Base-by-base conservation (phyloP, 2,329 filamentous ascomycete genomes). In the Sclerotinia subarctica region DNA sequence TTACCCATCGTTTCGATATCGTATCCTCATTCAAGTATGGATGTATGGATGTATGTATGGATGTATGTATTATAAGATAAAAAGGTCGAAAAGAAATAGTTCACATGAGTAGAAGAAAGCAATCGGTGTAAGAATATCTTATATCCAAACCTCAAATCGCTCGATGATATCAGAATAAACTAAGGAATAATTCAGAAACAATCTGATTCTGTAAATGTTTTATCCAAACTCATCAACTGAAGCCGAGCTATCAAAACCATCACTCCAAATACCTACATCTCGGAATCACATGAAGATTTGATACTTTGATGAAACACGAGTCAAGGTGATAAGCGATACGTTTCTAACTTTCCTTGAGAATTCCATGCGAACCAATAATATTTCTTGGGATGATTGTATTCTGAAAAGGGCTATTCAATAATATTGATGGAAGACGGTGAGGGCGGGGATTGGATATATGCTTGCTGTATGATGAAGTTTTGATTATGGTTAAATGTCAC, bases 221-320 rank as follows among this genome's bases (percentile, higher is more conserved):
- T 29, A 47, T 35, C 29, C 53, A 60, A 32, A 53, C 52, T 29
- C 11, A 47, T 38, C 42, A 29, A 47, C 32, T n/a, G 44, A 32
- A 60, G 11, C 17, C 19, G 11, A 35, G 6, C 26, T 15, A 13
- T 24, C 44, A 60, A 15, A 21, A 29, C 47, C 15, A 32, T 64
- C 62, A n/a, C 24, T 59, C 19, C 38, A 26, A 26, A 2, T 32
- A 32, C n/a, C 3, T 32, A n/a, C 11, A 19, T 29, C 62, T 64
- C 51, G 62, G 62, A n/a, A 24, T 56, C 62, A 64, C 62, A 64
- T 64, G 62, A 51, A 29, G 5, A n/a, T 32, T 47, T 32, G 26
- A 60, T 42, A 46, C 57, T 35, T 60, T 60, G 26, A 60, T 47
- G 57, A 60, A 60, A 60, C 57, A 35, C 24, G 57, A 60, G 13